Base-by-base conservation (phyloP, 2,329 filamentous ascomycete genomes). In the Colletotrichum sp. region DNA sequence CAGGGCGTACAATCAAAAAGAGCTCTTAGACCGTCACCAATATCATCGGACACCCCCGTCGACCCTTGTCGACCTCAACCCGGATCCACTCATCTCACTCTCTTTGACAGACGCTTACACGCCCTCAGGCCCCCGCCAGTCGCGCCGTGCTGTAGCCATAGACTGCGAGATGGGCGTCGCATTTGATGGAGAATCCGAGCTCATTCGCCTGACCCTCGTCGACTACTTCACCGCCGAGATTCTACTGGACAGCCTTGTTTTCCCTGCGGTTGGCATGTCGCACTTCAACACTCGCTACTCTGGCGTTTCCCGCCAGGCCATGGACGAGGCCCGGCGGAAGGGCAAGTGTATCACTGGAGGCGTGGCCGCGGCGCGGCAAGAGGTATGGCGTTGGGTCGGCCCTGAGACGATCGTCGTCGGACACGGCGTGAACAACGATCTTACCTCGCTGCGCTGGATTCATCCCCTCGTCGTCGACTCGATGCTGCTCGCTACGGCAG, bases 81-180 rank as follows among this genome's bases (percentile, higher is more conserved):
- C 57, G 5, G 52, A n/a, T 10, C 67, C 67, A n/a, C 59, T 70
- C 26, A 55, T 70, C 16, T 28, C 67, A 6, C 13, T 70, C n/a
- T 59, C 26, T 28, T 34, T 24, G 36, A 16, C 21, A 5, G 34
- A 52, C 63, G 34, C 21, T 3, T 24, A 52, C 68, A 24, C 48
- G 21, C 15, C 16, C 26, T 36, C 28, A 9, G 55, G 64, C 21
- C 28, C 39, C 6, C 43, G 74, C 52, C 60, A 65, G 48, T 32
- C 63, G 21, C 68, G 70, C 74, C 72, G 18, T 30, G 83, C 79
- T 4, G 85, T 91, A 5, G 88, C 86, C 0, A 81, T 92, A 5
- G 89, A 91, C 76, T 91, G 90, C 77, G 90, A 92, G 77, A 91
- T 91, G 88, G 89, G 90, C 18, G 85, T 83, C 0, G 82, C 87